Evolutionary conservation across 257 asterid species (phyloP).

Genomic region (Apocynum venetum): DNA sequence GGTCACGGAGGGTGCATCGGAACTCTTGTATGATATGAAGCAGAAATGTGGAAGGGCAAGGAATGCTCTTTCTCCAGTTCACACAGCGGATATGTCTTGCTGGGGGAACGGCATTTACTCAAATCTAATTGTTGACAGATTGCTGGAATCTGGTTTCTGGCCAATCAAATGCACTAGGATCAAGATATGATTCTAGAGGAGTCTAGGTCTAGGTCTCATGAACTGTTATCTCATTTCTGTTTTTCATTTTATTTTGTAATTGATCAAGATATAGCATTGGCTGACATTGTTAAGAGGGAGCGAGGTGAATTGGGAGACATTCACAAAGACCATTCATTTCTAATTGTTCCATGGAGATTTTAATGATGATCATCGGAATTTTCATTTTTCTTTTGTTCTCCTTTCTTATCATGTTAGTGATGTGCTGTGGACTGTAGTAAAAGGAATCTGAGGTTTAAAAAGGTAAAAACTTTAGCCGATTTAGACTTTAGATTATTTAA

Average conservation of each 20-base stretch:
- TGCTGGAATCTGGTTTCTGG: slow-evolving; percentile 23
- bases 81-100: slow-evolving; percentile 1
- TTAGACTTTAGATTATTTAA: no score
- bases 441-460: no score
- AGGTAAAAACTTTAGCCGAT: no score
- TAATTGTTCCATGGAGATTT: background rate
- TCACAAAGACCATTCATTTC: background rate
- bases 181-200: slow-evolving; percentile 17
- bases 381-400: no score
- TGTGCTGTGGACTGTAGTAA: background rate
- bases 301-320: background rate
- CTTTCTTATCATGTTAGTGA: background rate
- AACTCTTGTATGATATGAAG: slow-evolving; percentile 18
- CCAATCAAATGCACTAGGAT: slow-evolving; percentile 14
- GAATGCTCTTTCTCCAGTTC: slow-evolving; percentile 20
- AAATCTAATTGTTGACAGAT: slow-evolving; percentile 11
- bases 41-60: slow-evolving; percentile 11
- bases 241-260: background rate
- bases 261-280: background rate
- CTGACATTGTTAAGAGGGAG: background rate
- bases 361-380: no score
- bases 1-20: slow-evolving; percentile 15
- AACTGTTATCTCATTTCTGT: background rate
- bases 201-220: slow-evolving; percentile 4
- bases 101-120: background rate